These are phyloP conservation scores for Nigrospora sphaerica DNA, from an alignment of 2,329 filamentous ascomycete genomes.

Conservation along the genomic window DNA sequence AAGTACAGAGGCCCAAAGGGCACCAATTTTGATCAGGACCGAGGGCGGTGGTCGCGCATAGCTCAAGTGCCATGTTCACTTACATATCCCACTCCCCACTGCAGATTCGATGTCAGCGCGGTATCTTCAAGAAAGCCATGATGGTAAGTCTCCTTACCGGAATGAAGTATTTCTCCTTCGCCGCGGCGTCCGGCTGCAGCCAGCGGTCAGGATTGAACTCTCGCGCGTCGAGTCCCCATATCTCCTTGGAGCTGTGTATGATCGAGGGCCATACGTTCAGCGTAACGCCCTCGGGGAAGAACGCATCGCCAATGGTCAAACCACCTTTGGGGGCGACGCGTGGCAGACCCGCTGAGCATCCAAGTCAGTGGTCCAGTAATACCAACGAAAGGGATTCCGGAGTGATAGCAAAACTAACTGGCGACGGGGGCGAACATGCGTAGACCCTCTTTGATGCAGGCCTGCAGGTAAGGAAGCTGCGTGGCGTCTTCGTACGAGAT, in stretches of 20 bases:
- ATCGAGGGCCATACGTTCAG: slow-evolving; percentile 4
- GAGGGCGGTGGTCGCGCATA: too few relatives aligned
- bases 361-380: background rate
- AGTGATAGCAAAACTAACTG: background rate
- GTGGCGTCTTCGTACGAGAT: slow-evolving; percentile 10
- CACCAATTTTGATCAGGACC: too few relatives aligned
- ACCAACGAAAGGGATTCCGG: background rate
- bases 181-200: slow-evolving; percentile 1
- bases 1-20: too few relatives aligned
- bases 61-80: too few relatives aligned
- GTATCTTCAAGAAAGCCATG: background rate
- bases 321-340: slow-evolving; percentile 7
- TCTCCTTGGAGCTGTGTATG: slow-evolving; percentile 1
- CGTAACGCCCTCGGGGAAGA: slow-evolving; percentile 5
- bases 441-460: slow-evolving; percentile 17
- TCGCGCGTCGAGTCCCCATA: slow-evolving; percentile 5
- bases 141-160: background rate
- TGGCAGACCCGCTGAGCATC: slow-evolving; percentile 3
- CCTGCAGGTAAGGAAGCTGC: slow-evolving; percentile 15
- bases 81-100: slow-evolving; percentile 7
- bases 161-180: slow-evolving; percentile 5
- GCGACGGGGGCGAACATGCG: slow-evolving; percentile 13
- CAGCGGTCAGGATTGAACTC: slow-evolving; percentile 8
- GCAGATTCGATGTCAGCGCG: background rate
- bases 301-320: slow-evolving; percentile 3